Evolutionary conservation across 768 basidiomycete genomes (phyloP).

Genomic region (Mycena alexandri): DNA sequence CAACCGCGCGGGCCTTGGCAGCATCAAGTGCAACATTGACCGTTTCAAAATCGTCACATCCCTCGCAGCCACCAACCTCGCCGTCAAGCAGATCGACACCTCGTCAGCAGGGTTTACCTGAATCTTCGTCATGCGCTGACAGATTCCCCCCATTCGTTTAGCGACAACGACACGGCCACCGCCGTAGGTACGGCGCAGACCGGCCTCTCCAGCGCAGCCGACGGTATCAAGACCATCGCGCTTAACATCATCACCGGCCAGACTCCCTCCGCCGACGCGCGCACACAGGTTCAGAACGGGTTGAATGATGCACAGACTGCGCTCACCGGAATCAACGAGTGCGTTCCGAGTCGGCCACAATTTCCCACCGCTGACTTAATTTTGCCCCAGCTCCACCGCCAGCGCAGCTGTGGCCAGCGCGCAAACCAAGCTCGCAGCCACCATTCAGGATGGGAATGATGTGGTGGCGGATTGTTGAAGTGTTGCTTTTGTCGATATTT

Average conservation of each 20-base stretch:
- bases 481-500: too few relatives aligned
- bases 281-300: not conserved
- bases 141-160: not conserved
- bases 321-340: conserved; percentile 1
- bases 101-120: conserved; percentile 15
- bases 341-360: not conserved
- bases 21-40: conserved; percentile 41
- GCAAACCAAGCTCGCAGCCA: not conserved
- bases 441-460: not conserved
- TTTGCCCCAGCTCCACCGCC: not conserved
- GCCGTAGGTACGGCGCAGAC: not conserved
- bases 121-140: too few relatives aligned
- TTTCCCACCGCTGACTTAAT: not conserved
- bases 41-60: conserved; percentile 42
- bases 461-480: not conserved
- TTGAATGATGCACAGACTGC: not conserved
- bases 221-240: not conserved
- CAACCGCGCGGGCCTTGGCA: not conserved
- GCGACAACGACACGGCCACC: not conserved
- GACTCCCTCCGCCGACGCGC: not conserved
- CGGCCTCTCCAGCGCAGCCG: not conserved
- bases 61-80: conserved; percentile 39
- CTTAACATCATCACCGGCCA: not conserved
- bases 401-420: not conserved
- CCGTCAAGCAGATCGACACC: conserved; percentile 39